Percentiles rank a stretch among this genome's conserved stretches.
phyloP scores from a whole-genome alignment of 768 basidiomycete genomes.

The Phanerodontia chrysosporium region DNA sequence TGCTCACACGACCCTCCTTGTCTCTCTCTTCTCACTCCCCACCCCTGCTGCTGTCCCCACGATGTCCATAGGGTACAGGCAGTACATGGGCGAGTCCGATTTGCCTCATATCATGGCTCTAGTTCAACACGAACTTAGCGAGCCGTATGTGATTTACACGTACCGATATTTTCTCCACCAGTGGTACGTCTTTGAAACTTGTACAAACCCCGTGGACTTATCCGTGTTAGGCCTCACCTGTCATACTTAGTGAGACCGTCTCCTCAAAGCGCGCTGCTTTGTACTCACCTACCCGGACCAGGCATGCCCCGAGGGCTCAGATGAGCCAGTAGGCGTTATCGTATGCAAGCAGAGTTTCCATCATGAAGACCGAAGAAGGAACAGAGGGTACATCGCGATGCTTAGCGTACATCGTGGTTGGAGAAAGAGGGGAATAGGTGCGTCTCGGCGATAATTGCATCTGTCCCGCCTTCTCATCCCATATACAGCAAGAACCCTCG shows the following conservation, averaged over 20 bases:
- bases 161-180: constrained; percentile 96
- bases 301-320: constrained; percentile 54
- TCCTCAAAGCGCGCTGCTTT: constrained; percentile 5
- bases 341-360: constrained; percentile 97
- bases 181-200: constrained; percentile 52
- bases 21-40: neutral
- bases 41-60: neutral
- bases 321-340: constrained; percentile 81
- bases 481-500: constrained; percentile 74
- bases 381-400: constrained; percentile 98
- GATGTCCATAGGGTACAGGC: constrained; percentile 54
- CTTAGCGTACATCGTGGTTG: constrained; percentile 81
- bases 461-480: neutral
- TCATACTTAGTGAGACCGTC: constrained; percentile 60
- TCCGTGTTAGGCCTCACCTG: constrained; percentile 74
- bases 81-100: constrained; percentile 73
- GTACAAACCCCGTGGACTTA: constrained; percentile 13
- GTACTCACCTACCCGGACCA: constrained; percentile 22
- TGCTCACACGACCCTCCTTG: neutral
- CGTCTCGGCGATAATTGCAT: constrained; percentile 36
- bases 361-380: constrained; percentile 47
- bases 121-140: constrained; percentile 88
- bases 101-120: constrained; percentile 81
- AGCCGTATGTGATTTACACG: constrained; percentile 95
- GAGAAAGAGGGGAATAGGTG: constrained; percentile 91